Conservation (phyloP, 768 basidiomycete genomes). For the Tricholomella constricta region DNA sequence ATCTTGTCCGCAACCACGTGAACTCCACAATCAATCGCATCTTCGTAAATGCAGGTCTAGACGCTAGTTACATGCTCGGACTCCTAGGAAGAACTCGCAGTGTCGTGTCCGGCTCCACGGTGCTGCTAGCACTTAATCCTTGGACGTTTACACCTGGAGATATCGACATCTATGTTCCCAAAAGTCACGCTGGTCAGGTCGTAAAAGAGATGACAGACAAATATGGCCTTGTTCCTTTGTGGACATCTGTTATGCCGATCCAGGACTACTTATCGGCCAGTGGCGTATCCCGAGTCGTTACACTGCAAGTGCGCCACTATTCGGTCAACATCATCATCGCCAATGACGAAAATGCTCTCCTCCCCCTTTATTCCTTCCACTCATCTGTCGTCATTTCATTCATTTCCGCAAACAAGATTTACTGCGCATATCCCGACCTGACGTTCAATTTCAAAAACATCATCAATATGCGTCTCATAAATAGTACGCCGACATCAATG, state of each 20-base stretch:
- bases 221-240: not conserved
- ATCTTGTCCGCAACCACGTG: no score
- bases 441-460: no score
- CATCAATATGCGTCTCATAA: no score
- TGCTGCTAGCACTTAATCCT: not conserved
- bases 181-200: not conserved
- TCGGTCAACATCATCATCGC: not conserved
- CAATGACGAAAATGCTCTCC: not conserved
- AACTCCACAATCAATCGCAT: no score
- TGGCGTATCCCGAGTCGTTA: not conserved
- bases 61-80: no score
- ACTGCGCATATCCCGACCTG: constrained; percentile 2
- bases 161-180: constrained; percentile 1
- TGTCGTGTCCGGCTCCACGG: not conserved
- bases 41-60: no score
- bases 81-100: no score
- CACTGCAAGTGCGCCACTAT: no score
- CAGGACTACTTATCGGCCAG: not conserved
- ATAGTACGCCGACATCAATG: no score
- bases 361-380: not conserved
- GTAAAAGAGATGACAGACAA: not conserved
- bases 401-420: not conserved
- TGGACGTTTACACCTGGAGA: not conserved
- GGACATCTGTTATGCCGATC: not conserved
- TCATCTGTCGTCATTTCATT: not conserved